phyloP scores from a whole-genome alignment of 1,284 basidiomycete genomes.

The Moesziomyces sp. region DNA sequence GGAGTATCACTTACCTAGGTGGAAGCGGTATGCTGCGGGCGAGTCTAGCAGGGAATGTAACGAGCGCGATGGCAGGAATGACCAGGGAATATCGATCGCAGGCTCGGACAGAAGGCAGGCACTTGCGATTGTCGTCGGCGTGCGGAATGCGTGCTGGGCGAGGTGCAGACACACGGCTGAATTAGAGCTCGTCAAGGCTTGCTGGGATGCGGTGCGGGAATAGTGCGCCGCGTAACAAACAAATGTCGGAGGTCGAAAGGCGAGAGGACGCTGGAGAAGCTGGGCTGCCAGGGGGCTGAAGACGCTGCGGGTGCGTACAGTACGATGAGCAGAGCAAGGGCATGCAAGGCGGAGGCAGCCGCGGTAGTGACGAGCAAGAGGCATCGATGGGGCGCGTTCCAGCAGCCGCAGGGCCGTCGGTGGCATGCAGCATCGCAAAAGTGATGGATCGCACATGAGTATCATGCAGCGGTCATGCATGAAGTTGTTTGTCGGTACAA shows the following conservation, averaged over 20 bases:
- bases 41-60: conserved; percentile 32
- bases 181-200: conserved; percentile 29
- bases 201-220: not conserved
- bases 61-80: conserved; percentile 32
- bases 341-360: conserved; percentile 3
- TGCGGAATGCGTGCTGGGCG: conserved; percentile 28
- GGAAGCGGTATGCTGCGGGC: conserved; percentile 18
- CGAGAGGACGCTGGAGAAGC: too few relatives aligned
- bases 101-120: conserved; percentile 23
- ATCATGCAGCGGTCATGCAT: conserved; percentile 23
- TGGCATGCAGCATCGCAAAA: conserved; percentile 24
- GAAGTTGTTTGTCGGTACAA: conserved; percentile 26
- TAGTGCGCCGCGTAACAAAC: conserved; percentile 32
- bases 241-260: conserved; percentile 18
- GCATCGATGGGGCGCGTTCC: conserved; percentile 13
- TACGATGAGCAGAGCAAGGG: not conserved
- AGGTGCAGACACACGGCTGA: not conserved
- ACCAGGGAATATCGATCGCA: conserved; percentile 40
- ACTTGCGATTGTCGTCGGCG: conserved; percentile 20
- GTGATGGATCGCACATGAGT: conserved; percentile 10
- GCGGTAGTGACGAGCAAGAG: not conserved
- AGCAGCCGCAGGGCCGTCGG: conserved; percentile 18
- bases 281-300: not conserved
- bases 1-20: conserved; percentile 26
- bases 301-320: conserved; percentile 2